Base-by-base conservation (phyloP, 352 stramenopile species). In the Phytophthora pinifolia region DNA sequence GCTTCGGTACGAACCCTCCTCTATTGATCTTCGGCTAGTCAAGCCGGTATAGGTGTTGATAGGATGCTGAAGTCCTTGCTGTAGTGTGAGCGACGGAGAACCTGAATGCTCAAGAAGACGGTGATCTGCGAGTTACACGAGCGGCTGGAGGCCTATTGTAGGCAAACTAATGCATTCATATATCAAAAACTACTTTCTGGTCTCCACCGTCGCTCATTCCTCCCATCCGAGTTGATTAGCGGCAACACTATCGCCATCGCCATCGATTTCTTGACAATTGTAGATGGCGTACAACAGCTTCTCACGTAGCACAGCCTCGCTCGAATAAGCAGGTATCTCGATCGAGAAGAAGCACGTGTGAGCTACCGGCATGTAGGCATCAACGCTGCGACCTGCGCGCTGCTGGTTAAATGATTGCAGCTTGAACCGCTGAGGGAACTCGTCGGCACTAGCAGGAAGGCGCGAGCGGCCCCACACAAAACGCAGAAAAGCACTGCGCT, bases 261-360 rank as follows among this genome's bases (percentile, higher is more conserved):
- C 88, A 57, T 98, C 91, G 53, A 98, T 97, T 66, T 96, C 86
- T 55, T 92, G 85, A 70, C 90, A 98, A 62, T 97, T 97, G 69
- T 95, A 93, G 42, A 98, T 97, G 29, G 92, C 90, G 45, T 97
- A 97, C 12, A 89, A 55, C 18, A 98, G 54, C 57, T 91, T 93
- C 35, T 88, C 76, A 13, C 70, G 59, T 32, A 96, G 59, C 6
- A 96, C 72, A 27, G 74, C 54, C 30, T 86, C 62, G 39, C 70
- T 94, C 34, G 88, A 96, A 68, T 99, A 99, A 34, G 84, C 61
- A 13, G 97, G 97, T 18, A 99, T 60, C 29, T 96, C 94, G 29
- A 99, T 75, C 6, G 90, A 96, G 66, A 99, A 99, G 76, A 99
- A 99, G 66, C 97, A 99, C n/a, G 97, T 99, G 59, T 98, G 97